These are phyloP conservation scores for Saturnispora sekii DNA, from an alignment of 805 yeast genomes.

Conservation along the genomic window DNA sequence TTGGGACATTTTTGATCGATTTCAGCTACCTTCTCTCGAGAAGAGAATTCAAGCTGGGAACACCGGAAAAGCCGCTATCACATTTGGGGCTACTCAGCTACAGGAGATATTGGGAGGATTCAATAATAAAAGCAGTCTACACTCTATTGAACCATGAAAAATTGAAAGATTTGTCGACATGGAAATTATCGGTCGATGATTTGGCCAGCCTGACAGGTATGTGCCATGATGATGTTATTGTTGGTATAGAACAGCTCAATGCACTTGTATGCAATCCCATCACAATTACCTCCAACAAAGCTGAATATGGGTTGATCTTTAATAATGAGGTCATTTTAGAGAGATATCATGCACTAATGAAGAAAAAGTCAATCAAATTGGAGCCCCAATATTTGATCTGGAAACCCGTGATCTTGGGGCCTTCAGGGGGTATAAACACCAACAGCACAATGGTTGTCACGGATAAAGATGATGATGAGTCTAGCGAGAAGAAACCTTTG, in stretches of 20 bases:
- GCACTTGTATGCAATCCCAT: slow-evolving; percentile 33
- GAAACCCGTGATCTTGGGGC: slow-evolving; percentile 80
- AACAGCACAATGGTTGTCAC: slow-evolving; percentile 35
- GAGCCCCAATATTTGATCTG: slow-evolving; percentile 51
- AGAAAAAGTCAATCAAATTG: slow-evolving; percentile 43
- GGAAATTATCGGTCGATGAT: slow-evolving; percentile 43
- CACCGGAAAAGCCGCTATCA: slow-evolving; percentile 92
- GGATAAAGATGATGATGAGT: slow-evolving; percentile 13
- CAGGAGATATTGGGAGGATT: slow-evolving; percentile 74
- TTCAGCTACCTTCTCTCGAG: slow-evolving; percentile 76
- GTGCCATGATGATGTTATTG: slow-evolving; percentile 77
- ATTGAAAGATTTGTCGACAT: not conserved
- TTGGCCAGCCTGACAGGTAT: slow-evolving; percentile 71
- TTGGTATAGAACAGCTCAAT: slow-evolving; percentile 71
- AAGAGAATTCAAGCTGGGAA: slow-evolving; percentile 70
- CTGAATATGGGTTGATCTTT: slow-evolving; percentile 44
- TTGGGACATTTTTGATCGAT: slow-evolving; percentile 80
- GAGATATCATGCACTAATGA: slow-evolving; percentile 41
- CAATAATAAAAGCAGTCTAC: slow-evolving; percentile 44
- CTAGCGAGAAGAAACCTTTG: slow-evolving; percentile 24
- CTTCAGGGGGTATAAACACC: slow-evolving; percentile 75
- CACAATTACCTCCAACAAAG: slow-evolving; percentile 31
- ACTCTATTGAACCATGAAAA: slow-evolving; percentile 2
- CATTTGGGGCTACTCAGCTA: slow-evolving; percentile 81
- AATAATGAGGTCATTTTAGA: slow-evolving; percentile 35